phyloP scores from a whole-genome alignment of 108 stramenopile genomes.

The Cylindrotheca fusiformis region DNA sequence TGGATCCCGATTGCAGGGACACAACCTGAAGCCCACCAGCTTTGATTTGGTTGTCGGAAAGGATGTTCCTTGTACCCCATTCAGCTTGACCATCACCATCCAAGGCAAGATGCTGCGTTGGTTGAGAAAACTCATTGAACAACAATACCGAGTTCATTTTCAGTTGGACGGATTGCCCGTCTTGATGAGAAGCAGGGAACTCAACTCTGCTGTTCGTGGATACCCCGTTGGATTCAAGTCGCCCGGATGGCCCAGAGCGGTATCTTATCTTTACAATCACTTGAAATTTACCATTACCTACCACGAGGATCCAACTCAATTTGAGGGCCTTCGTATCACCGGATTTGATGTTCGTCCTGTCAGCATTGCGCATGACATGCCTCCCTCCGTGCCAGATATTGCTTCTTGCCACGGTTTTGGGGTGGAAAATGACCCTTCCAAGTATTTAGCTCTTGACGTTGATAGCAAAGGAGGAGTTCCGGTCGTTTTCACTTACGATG shows the following conservation, averaged over 20 bases:
- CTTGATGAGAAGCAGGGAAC: conserved; percentile 66
- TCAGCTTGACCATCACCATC: conserved; percentile 50
- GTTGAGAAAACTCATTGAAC: conserved; percentile 81
- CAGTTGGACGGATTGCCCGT: conserved; percentile 86
- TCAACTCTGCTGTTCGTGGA: conserved; percentile 76
- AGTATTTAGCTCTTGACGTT: conserved; percentile 30
- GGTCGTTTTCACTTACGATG: conserved; percentile 92
- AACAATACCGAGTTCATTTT: conserved; percentile 94
- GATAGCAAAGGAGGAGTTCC: conserved; percentile 13
- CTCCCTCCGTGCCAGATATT: conserved; percentile 8
- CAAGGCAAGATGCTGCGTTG: conserved; percentile 58
- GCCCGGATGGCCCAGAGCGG: conserved; percentile 15
- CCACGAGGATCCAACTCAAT: conserved; percentile 46
- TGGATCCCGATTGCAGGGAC: conserved; percentile 69
- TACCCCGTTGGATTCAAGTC: conserved; percentile 83
- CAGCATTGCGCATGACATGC: conserved; percentile 79
- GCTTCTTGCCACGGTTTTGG: conserved; percentile 32
- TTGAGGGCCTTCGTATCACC: conserved; percentile 85
- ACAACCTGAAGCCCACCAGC: conserved; percentile 59
- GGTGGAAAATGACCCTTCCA: conserved; percentile 51
- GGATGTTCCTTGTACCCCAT: conserved; percentile 50
- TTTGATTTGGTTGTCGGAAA: conserved; percentile 48
- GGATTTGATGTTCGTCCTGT: conserved; percentile 91
- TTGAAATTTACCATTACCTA: conserved; percentile 86
- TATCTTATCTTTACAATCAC: conserved; percentile 88